Evolutionary conservation across 2,329 filamentous ascomycete genomes (phyloP), one percentile per base, ranked within the genome.

Genomic region (Diplodia corticola): DNA sequence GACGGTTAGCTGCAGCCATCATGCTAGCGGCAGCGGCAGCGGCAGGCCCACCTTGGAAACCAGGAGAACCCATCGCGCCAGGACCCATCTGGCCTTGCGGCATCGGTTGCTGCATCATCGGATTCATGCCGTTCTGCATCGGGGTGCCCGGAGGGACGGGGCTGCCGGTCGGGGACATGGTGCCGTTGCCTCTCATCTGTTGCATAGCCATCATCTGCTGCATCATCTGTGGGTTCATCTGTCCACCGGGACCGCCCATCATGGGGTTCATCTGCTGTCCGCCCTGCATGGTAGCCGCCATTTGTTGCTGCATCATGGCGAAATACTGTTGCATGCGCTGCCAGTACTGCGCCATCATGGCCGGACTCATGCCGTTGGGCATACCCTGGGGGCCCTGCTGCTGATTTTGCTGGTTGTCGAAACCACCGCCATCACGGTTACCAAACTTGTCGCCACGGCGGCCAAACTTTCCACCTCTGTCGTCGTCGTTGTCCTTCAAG

Each of bases 301-400:
- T 92, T 76, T 95, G 90, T 73, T 94, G 91, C 79, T 96, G 93
- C 92, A 97, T 95, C 86, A 97, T 89, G 66, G 89, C 85, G 78
- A 97, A 96, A 80, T 96, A 97, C 77, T 97, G 92, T 79, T 99
- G 95, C 94, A 99, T 98, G 55, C 93, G 88, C 78, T 97, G 92
- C 88, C 95, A 96, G 80, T 98, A 97, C 77, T 97, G 93, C 2
- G 95, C 95, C 93, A 98, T 97, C 83, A 96, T 89, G 74, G 97
- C 93, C 0, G 94, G 94, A 22, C 91, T 96, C 91, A 98, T 96
- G 69, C 90, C 89, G 74, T 81, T 78, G 9, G 53, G 53, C 33
- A 68, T 72, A 57, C 71, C 74, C 66, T 76, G 78, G 69, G 76
- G 65, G 17, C 67, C 69, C 65, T 81, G 81, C 59, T 78, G 78